Conservation (phyloP, 768 basidiomycete species). For the Suillus subluteus region DNA sequence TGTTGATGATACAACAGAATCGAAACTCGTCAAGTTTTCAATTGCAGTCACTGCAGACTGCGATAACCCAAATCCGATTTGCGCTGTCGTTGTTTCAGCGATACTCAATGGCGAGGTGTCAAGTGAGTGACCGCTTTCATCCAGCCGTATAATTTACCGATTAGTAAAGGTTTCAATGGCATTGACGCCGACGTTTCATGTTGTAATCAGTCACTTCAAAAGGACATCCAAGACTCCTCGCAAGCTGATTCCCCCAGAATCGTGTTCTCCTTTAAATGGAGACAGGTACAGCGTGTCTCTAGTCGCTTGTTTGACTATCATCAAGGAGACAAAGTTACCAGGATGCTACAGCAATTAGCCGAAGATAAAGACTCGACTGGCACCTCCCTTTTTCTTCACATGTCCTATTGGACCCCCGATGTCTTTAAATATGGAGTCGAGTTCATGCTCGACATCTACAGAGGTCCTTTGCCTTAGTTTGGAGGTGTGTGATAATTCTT, state of each 20-base stretch:
- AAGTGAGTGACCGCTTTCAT: not conserved
- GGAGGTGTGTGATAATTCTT: not conserved
- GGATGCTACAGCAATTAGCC: not conserved
- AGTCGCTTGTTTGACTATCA: not conserved
- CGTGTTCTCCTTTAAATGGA: not conserved
- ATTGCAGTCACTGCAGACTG: not conserved
- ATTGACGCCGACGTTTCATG: not conserved
- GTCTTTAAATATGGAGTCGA: too few species aligned
- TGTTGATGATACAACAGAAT: not conserved
- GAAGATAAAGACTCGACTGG: not conserved
- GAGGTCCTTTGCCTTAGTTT: not conserved
- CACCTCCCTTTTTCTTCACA: not conserved
- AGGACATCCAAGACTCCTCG: too few species aligned
- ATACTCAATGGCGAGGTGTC: not conserved
- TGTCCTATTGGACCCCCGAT: too few species aligned
- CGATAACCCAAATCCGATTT: not conserved
- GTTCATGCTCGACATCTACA: not conserved
- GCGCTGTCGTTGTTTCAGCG: not conserved
- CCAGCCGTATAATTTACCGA: not conserved
- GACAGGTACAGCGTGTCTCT: not conserved
- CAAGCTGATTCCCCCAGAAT: not conserved
- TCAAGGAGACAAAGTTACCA: not conserved
- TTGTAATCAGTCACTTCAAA: too few species aligned
- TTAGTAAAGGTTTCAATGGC: accelerated
- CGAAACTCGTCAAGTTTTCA: not conserved